A percentile compares a stretch with the other conserved stretches of the same genome.
These are phyloP conservation scores for Brettanomyces nanus DNA, from an alignment of 805 yeast species.

Conservation along the genomic window DNA sequence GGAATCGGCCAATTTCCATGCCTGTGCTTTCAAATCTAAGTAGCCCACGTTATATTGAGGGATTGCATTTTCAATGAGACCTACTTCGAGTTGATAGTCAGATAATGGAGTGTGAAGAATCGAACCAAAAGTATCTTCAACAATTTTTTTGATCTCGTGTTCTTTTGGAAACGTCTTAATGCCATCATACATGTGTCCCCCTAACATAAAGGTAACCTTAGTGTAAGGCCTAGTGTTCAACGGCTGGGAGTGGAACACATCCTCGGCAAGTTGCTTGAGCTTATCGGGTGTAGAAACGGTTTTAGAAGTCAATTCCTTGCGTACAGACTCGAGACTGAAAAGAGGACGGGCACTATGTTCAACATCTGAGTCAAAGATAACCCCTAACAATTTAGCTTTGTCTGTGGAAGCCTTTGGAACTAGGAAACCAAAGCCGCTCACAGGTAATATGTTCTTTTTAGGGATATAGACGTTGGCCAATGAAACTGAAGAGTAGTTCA, in stretches of 20 bases:
- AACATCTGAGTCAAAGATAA: constrained; percentile 83
- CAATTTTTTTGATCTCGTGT: constrained; percentile 16
- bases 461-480: constrained; percentile 64
- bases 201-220: constrained; percentile 83
- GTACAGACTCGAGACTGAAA: constrained; percentile 15
- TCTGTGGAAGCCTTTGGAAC: constrained; percentile 51
- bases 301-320: constrained; percentile 7
- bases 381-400: constrained; percentile 61
- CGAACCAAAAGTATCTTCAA: constrained; percentile 14
- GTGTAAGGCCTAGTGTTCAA: constrained; percentile 35
- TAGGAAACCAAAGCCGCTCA: constrained; percentile 77
- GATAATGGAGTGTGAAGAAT: constrained; percentile 14
- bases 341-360: constrained; percentile 41
- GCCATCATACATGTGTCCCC: constrained; percentile 42
- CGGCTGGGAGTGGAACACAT: constrained; percentile 12
- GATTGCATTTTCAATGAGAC: constrained; percentile 49
- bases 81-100: constrained; percentile 25
- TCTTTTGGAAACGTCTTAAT: constrained; percentile 15
- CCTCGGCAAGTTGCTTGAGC: constrained; percentile 8
- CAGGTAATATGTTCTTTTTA: constrained; percentile 29
- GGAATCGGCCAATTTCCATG: constrained; percentile 25
- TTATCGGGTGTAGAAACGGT: constrained; percentile 6
- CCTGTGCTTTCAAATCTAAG: constrained; percentile 30
- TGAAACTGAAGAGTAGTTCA: constrained; percentile 42
- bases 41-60: constrained; percentile 80